phyloP scores from a whole-genome alignment of 73 alveolate genomes.

The Tetrahymena borealis region DNA sequence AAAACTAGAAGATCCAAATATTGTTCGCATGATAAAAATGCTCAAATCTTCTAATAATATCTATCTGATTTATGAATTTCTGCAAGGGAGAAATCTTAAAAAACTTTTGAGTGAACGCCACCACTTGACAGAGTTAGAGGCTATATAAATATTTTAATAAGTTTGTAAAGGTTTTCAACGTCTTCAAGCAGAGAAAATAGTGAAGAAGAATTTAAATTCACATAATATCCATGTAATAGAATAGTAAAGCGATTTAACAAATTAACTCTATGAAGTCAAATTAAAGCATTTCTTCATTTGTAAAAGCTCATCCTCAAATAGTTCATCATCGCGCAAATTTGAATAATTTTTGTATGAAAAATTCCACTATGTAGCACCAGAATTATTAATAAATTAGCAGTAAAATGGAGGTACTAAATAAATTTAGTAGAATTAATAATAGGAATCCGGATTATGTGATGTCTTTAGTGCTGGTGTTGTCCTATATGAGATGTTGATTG shows the following conservation, averaged over 20 bases:
- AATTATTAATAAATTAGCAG: slow-evolving; percentile 7
- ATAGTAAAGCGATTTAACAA: neutral
- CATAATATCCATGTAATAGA: slow-evolving; percentile 21
- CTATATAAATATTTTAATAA: slow-evolving; percentile 11
- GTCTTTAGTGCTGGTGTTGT: neutral
- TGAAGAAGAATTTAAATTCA: slow-evolving; percentile 28
- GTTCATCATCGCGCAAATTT: slow-evolving; percentile 13
- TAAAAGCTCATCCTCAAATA: slow-evolving; percentile 30
- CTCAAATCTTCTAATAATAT: slow-evolving; percentile 36
- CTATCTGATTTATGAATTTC: slow-evolving; percentile 26
- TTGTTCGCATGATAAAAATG: slow-evolving; percentile 41
- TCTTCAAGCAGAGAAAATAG: slow-evolving; percentile 18
- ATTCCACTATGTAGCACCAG: slow-evolving; percentile 24
- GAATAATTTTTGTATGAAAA: neutral
- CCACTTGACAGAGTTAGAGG: slow-evolving; percentile 17
- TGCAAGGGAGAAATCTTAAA: slow-evolving; percentile 37
- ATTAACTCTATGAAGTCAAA: neutral
- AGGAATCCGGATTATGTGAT: neutral
- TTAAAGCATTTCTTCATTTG: slow-evolving; percentile 33
- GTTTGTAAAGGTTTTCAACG: slow-evolving; percentile 31
- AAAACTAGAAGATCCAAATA: slow-evolving; percentile 33
- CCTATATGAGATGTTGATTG: neutral
- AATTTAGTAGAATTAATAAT: too few relatives aligned
- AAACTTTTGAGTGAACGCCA: slow-evolving; percentile 10
- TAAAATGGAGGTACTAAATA: too few relatives aligned